Base-by-base conservation (phyloP, 148 eudicot species). In the Heliosperma pusillum region DNA sequence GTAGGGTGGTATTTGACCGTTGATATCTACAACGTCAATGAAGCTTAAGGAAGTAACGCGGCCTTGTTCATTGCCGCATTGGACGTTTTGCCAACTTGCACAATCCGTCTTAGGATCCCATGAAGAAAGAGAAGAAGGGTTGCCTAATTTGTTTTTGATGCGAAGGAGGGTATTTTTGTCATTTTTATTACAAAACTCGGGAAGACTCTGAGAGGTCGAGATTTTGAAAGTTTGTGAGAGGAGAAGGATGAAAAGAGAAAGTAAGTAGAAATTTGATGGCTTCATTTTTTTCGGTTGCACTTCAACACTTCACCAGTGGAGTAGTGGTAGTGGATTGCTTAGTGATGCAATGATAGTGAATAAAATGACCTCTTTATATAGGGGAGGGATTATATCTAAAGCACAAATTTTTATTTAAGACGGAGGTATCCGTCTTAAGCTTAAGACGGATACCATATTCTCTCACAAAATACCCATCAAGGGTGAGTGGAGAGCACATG, bases 51-150 rank as follows among this genome's bases (percentile, higher is more conserved):
- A 71, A 47, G 66, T 80, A 10, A n/a, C 65, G 73, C 74, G 66
- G 2, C 72, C 78, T 30, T 76, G 24, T 16, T 21, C 21, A 45
- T 76, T 79, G 53, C 90, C 85, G 53, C 90, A 87, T 16, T 72
- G 42, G 1, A 85, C n/a, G n/a, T n/a, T n/a, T 66, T 2, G 64
- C 90, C 90, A 87, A n/a, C n/a, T 3, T 59, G 36, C 7, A 69
- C 90, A 85, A 67, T 87, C 85, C 0, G 69, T 70, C 42, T 70
- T 55, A 0, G 88, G 80, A 29, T 76, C 17, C 90, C 90, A 87
- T 4, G 84, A 81, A 36, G 74, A 53, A 6, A 87, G 74, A 16
- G 75, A 72, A 66, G 59, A 52, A 8, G 86, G 77, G 78, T 83
- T 80, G 69, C 69, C 76, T 6, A 85, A 53, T 15, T 62, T 57